Base-by-base conservation (phyloP, 768 basidiomycete genomes). In the Dioszegia crocea region DNA sequence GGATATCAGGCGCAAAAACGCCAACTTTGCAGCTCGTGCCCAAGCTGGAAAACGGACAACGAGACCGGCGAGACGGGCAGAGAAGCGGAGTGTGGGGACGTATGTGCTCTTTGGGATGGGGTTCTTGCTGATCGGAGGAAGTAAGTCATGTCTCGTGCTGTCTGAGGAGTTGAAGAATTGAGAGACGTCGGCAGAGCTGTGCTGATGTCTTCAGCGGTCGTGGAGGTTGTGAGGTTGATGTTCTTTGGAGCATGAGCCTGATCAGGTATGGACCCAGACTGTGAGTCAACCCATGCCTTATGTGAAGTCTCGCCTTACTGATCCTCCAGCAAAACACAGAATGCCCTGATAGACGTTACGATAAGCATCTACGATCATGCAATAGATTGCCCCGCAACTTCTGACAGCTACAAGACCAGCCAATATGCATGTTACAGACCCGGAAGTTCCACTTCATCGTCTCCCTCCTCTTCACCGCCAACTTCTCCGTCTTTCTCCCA, bases 1-100 rank as follows among this genome's bases (percentile, higher is more conserved):
- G 17, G 69, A 70, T 64, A 73, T 73, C 54, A 56, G 62, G 57
- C 66, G 71, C 30, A 73, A 73, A 47, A 73, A 73, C 49, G 71
- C 71, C 21, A 70, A 70, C 46, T 73, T 73, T 41, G 64, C 63
- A 27, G 64, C 68, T 9, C 40, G 71, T n/a, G 68, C 71, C 17
- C 62, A 66, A 54, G 64, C 66, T 2, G 71, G 71, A 0, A 73
- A 70, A 41, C 39, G 61, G 24, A 73, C 71, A 2, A 55, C 59
- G 3, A 30, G 68, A 61, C 69, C 71, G 31, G 67, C 71, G 24
- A 43, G 71, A 33, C 56, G 66, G 17, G 61, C 29, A 1, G 57
- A 63, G 21, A 68, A 64, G 30, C 26, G 66, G 30, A 67, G 64
- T 50, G 60, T 64, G 16, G 71, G 56, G 5, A 61, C 61, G 4